Base-by-base conservation (phyloP, 805 yeast genomes). In the Zygosaccharomyces kombuchaensis region DNA sequence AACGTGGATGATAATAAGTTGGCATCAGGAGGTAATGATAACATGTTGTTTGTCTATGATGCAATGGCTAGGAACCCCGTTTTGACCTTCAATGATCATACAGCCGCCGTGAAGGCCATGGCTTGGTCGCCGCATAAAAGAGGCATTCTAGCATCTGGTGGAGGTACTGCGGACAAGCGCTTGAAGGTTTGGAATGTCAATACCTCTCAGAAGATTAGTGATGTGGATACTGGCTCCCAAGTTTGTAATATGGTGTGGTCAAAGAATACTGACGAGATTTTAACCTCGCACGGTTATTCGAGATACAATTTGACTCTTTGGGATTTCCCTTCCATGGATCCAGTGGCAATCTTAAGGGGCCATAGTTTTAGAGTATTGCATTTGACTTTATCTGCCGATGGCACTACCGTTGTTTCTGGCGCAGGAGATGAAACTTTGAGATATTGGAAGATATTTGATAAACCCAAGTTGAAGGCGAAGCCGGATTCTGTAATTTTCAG, bases 101-200 rank as follows among this genome's bases (percentile, higher is more conserved):
- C 78, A 13, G 97, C 98, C 1, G 99, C 99, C 0, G 95, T 93
- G 2, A 93, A 93, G 67, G 99, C 98, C 0, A 76, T 93, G 43
- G 87, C 96, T 1, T 93, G 99, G 99, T 86, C 95, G 1, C 98
- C 99, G 2, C 98, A 93, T 62, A 96, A 88, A 62, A 72, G 97
- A 45, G 97, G 98, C 1, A 75, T 90, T 2, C 66, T 93, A 45
- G 98, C 98, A 1, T 79, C 93, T 1, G 99, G 99, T 12, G 99
- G 99, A 14, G 99, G 99, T 30, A 89, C 98, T 0, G 90, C 95
- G 1, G 99, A 93, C 66, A 80, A 91, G 46, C 76, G 82, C 32
- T 84, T 93, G 55, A 87, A 90, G 64, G 80, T 89, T 19, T 93
- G 98, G 98, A 93, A 90, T 63, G 84, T 96, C 0, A 68, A 82